Conservation (phyloP, 2,329 filamentous ascomycete species). For the Cordyceps fumosorosea region DNA sequence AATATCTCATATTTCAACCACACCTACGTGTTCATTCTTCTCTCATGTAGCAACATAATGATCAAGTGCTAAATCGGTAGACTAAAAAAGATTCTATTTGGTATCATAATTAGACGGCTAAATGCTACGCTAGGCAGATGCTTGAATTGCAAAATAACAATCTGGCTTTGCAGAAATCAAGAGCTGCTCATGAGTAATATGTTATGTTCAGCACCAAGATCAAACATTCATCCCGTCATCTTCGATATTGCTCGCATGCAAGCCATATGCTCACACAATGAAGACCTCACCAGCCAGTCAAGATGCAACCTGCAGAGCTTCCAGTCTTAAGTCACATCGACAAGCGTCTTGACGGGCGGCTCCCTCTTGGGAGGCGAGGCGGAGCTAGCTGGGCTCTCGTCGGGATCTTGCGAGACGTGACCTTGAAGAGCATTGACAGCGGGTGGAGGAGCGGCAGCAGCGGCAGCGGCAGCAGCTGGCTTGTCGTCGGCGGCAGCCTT, state of each 20-base stretch:
- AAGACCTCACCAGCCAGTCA: background rate
- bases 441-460: background rate
- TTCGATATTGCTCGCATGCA: background rate
- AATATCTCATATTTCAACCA: background rate
- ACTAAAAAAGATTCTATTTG: background rate
- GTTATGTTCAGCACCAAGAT: background rate
- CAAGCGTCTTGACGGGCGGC: slow-evolving; percentile 6
- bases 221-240: background rate
- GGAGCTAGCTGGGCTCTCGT: slow-evolving; percentile 16
- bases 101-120: slow-evolving; percentile 5
- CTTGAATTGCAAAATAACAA: background rate
- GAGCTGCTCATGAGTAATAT: background rate
- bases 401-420: slow-evolving; percentile 10
- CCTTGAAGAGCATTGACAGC: background rate
- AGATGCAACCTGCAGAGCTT: background rate
- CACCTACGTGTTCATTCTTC: background rate
- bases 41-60: background rate
- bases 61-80: background rate
- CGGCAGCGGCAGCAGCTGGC: background rate
- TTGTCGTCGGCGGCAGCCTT: background rate
- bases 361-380: slow-evolving; percentile 14
- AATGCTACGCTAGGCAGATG: slow-evolving; percentile 1
- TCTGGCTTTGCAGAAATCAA: background rate
- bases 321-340: background rate
- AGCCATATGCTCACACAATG: no score